phyloP scores from a whole-genome alignment of 805 yeast species.

The Yamadazyma insecticola region DNA sequence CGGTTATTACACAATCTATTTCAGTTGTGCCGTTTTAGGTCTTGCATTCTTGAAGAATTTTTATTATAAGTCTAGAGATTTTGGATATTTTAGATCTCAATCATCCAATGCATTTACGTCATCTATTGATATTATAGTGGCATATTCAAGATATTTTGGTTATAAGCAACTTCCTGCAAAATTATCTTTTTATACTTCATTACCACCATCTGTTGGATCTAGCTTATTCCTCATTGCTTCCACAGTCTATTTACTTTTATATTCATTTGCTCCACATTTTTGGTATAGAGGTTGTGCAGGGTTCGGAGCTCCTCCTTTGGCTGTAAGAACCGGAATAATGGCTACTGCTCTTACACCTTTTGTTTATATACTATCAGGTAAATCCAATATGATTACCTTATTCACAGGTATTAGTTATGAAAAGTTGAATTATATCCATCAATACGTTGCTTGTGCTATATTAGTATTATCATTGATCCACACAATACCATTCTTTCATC shows the following conservation, averaged over 20 bases:
- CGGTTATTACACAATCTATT: slow-evolving; percentile 37
- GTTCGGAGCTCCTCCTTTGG: slow-evolving; percentile 58
- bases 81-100: slow-evolving; percentile 10
- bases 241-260: slow-evolving; percentile 26
- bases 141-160: slow-evolving; percentile 32
- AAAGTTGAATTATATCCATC: slow-evolving; percentile 48
- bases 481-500: slow-evolving; percentile 46
- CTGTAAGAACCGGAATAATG: slow-evolving; percentile 49
- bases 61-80: slow-evolving; percentile 23
- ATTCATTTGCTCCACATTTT: slow-evolving; percentile 44
- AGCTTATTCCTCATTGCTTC: slow-evolving; percentile 32
- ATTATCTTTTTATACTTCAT: slow-evolving; percentile 21
- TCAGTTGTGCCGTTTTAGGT: slow-evolving; percentile 32
- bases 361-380: slow-evolving; percentile 47
- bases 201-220: slow-evolving; percentile 35
- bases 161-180: slow-evolving; percentile 26
- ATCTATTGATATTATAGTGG: slow-evolving; percentile 22
- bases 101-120: slow-evolving; percentile 13
- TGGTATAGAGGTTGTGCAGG: slow-evolving; percentile 50
- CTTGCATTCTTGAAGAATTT: slow-evolving; percentile 29
- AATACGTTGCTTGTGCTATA: slow-evolving; percentile 40
- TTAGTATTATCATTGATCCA: slow-evolving; percentile 45
- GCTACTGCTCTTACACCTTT: slow-evolving; percentile 49
- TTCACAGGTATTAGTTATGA: slow-evolving; percentile 55
- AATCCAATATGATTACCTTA: slow-evolving; percentile 44